phyloP scores from a whole-genome alignment of 2,329 filamentous ascomycete species.

The Fusarium nodosum region DNA sequence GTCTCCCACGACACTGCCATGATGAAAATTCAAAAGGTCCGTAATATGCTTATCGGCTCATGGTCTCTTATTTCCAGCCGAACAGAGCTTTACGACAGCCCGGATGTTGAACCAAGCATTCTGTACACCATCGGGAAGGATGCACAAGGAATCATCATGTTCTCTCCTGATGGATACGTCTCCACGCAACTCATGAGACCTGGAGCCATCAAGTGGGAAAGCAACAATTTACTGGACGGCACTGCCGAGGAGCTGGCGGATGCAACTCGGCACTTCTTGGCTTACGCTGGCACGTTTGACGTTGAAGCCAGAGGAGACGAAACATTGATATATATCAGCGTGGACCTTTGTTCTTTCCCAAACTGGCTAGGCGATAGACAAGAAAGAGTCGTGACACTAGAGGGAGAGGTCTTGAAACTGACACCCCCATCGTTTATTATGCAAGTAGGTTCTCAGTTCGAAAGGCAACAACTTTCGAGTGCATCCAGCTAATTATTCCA shows the following conservation, averaged over 20 bases:
- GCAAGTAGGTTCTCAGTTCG: slow-evolving; percentile 1
- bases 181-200: slow-evolving; percentile 10
- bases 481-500: background rate
- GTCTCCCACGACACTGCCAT: slow-evolving; percentile 1
- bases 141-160: background rate
- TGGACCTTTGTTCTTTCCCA: slow-evolving; percentile 3
- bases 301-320: slow-evolving; percentile 4
- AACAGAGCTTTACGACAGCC: slow-evolving; percentile 10
- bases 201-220: background rate
- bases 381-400: slow-evolving; percentile 1
- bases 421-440: slow-evolving; percentile 6
- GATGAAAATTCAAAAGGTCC: slow-evolving; percentile 1
- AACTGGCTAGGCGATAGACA: slow-evolving; percentile 8
- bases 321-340: slow-evolving; percentile 8
- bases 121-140: slow-evolving; percentile 6
- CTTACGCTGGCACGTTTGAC: slow-evolving; percentile 9
- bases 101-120: background rate
- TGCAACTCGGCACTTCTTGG: slow-evolving; percentile 4
- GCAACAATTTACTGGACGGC: slow-evolving; percentile 2
- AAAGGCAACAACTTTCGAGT: background rate
- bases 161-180: slow-evolving; percentile 5
- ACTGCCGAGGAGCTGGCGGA: slow-evolving; percentile 2
- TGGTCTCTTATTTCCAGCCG: slow-evolving; percentile 9
- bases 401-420: slow-evolving; percentile 9
- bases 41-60: slow-evolving; percentile 9